A percentile compares a stretch with the other conserved stretches of the same genome.
These are phyloP conservation scores for Pisolithus orientalis DNA, from an alignment of 768 basidiomycete genomes.

Conservation along the genomic window DNA sequence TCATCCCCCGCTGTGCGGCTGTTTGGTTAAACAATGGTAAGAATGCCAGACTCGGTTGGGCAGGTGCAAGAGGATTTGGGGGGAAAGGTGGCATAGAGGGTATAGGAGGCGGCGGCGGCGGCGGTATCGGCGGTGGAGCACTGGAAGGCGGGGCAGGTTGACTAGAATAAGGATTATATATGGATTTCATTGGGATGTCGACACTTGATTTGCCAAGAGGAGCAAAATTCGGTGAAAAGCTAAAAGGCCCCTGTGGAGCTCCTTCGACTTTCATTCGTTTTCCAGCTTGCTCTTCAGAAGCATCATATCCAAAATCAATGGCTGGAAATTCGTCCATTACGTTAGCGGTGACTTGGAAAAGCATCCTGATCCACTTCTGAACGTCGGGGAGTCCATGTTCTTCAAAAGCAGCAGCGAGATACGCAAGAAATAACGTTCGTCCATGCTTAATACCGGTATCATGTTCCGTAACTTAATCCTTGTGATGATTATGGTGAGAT, in stretches of 20 bases:
- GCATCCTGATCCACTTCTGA: constrained; percentile 50
- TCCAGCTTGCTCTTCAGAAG: constrained; percentile 23
- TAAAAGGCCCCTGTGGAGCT: constrained; percentile 25
- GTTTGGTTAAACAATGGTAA: constrained; percentile 72
- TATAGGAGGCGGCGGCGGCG: constrained; percentile 31
- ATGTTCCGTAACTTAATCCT: constrained; percentile 3
- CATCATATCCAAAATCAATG: constrained; percentile 15
- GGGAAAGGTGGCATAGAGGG: constrained; percentile 20
- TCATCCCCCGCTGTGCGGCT: constrained; percentile 57
- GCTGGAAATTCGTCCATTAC: constrained; percentile 11
- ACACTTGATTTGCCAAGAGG: constrained; percentile 7
- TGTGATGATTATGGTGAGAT: background rate
- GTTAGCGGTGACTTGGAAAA: constrained; percentile 23
- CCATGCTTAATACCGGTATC: constrained; percentile 40
- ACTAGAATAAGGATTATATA: constrained; percentile 25
- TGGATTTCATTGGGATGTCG: constrained; percentile 16
- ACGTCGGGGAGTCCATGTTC: constrained; percentile 47
- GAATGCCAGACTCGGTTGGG: constrained; percentile 58
- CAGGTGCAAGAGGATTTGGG: constrained; percentile 56
- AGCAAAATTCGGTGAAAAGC: constrained; percentile 18
- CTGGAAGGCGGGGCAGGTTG: constrained; percentile 19
- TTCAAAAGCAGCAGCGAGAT: constrained; percentile 58
- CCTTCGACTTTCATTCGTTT: constrained; percentile 27
- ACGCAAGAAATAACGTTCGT: constrained; percentile 53
- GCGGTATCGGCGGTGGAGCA: constrained; percentile 21